Conservation (phyloP, 129 eudicot genomes). For the Flaveria sonorensis region DNA sequence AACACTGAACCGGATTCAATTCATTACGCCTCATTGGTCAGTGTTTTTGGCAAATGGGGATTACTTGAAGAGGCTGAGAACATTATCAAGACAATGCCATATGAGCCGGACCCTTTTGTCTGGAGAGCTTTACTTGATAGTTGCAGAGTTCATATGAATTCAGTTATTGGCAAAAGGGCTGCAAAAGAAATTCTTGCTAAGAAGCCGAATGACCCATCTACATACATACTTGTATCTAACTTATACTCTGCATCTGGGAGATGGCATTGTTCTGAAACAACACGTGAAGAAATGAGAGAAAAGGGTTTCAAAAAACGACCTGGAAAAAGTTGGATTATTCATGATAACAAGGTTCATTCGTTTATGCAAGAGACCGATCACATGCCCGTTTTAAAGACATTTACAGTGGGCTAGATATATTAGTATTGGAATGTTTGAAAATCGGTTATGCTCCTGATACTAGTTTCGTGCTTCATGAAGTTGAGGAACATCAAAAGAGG, state of each 20-base stretch:
- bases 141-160: slow-evolving; percentile 49
- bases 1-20: slow-evolving; percentile 61
- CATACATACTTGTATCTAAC: slow-evolving; percentile 74
- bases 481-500: slow-evolving; percentile 85
- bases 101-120: slow-evolving; percentile 60
- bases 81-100: slow-evolving; percentile 57
- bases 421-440: slow-evolving; percentile 72
- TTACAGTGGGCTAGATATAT: slow-evolving; percentile 65
- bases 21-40: slow-evolving; percentile 70
- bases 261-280: slow-evolving; percentile 83
- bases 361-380: slow-evolving; percentile 75
- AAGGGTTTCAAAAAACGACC: slow-evolving; percentile 74
- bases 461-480: slow-evolving; percentile 94
- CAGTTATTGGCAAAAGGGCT: slow-evolving; percentile 57
- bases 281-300: slow-evolving; percentile 74
- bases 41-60: slow-evolving; percentile 85
- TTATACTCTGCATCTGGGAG: slow-evolving; percentile 83
- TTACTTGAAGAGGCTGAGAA: slow-evolving; percentile 77
- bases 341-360: slow-evolving; percentile 61
- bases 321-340: slow-evolving; percentile 71
- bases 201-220: slow-evolving; percentile 73
- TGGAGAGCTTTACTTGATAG: slow-evolving; percentile 87
- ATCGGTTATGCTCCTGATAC: slow-evolving; percentile 85
- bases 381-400: slow-evolving; percentile 74
- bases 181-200: slow-evolving; percentile 68